Evolutionary conservation across 2,329 filamentous ascomycete species (phyloP).

Genomic region (Scedosporium minutisporum): DNA sequence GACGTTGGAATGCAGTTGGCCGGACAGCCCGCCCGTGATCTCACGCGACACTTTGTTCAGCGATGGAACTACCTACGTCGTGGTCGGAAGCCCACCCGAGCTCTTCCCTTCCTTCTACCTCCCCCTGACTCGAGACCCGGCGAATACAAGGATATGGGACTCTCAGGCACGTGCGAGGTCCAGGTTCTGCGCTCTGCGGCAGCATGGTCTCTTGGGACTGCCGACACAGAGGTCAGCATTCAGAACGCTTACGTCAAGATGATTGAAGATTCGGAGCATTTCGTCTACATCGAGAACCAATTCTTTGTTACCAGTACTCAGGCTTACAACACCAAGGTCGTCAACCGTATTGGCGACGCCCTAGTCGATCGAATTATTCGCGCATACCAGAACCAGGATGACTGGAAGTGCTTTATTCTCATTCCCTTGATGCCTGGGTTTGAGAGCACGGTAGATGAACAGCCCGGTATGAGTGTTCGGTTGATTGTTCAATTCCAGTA

Average conservation of each 20-base stretch:
- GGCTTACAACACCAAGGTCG: slow-evolving; percentile 75
- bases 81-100: slow-evolving; percentile 84
- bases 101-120: slow-evolving; percentile 85
- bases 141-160: slow-evolving; percentile 77
- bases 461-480: slow-evolving; percentile 88
- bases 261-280: slow-evolving; percentile 92
- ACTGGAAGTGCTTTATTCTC: slow-evolving; percentile 82
- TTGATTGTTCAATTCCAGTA: slow-evolving; percentile 97
- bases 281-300: slow-evolving; percentile 98
- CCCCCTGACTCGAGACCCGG: slow-evolving; percentile 83
- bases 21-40: slow-evolving; percentile 85
- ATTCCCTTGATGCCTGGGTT: slow-evolving; percentile 98
- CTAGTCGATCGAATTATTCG: slow-evolving; percentile 84
- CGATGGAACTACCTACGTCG: slow-evolving; percentile 95
- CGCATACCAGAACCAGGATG: slow-evolving; percentile 72
- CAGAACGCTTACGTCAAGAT: slow-evolving; percentile 91
- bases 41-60: slow-evolving; percentile 94
- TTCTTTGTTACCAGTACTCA: slow-evolving; percentile 95
- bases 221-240: slow-evolving; percentile 85
- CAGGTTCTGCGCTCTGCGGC: slow-evolving; percentile 88
- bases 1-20: slow-evolving; percentile 97
- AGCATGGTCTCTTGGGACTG: slow-evolving; percentile 85
- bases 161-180: slow-evolving; percentile 91
- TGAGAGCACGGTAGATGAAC: slow-evolving; percentile 89
- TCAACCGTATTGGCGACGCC: slow-evolving; percentile 90